Evolutionary conservation across 441 rosid genomes (phyloP), one percentile per base, ranked within the genome.

Genomic region (Geranium incanum): DNA sequence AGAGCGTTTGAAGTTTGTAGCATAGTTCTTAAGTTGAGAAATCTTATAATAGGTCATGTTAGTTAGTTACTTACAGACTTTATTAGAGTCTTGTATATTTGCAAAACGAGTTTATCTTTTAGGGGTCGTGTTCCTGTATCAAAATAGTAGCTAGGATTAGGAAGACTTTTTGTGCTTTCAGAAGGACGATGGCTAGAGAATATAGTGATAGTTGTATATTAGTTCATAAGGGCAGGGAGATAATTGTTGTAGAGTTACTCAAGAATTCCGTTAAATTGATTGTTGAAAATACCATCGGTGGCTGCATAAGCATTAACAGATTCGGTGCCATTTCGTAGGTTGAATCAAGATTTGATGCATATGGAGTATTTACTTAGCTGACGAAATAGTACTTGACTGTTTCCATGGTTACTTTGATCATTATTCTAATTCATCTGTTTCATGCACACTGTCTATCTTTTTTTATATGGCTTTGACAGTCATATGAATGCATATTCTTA

Each of bases 401-500:
- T 18, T 18, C 57, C 37, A 15, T 6, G 36, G 50, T 55, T 13
- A 36, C 23, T 43, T 72, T 13, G 19, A 21, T 72, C 15, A 4
- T 67, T 55, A 3, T 38, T 38, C 33, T 15, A 68, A 67, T 28
- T 57, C 1, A 1, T 72, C 43, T 38, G 43, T 38, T 55, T 12
- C 6, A 28, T 18, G 19, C 55, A 13, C 5, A 15, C 0, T 11
- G 4, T 9, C 67, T 8, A 70, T 11, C 67, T 69, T 36, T 15
- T 38, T 45, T 69, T 76, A 3, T 52, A 5, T 0, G 45, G 43
- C 43, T 38, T 38, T 38, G 43, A 19, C 45, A 60, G 66, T 68
- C 66, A 69, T 36, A 28, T 45, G 62, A 68, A 52, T 77, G 72
- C 59, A 67, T 19, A 73, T 67, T 23, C 38, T 73, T 37, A 77